Evolutionary conservation across 192 early-diverging fungal species (phyloP).

Genomic region (Spizellomyces sp.): DNA sequence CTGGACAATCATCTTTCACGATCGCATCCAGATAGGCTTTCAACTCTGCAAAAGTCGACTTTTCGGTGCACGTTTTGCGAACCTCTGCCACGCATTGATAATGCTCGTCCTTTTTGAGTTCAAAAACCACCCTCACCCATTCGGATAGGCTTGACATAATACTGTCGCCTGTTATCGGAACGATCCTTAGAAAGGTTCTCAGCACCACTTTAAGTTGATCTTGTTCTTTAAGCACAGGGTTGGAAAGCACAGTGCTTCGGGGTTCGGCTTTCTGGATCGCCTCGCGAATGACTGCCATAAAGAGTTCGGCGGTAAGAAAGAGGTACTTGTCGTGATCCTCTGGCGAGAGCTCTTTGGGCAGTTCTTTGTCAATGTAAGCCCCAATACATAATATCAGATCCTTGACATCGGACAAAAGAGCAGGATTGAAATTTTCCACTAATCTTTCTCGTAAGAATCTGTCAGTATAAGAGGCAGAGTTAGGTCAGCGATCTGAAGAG

Average conservation of each 20-base stretch:
- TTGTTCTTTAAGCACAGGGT: constrained; percentile 32
- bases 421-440: not conserved
- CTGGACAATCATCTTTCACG: constrained; percentile 16
- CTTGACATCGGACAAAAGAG: constrained; percentile 18
- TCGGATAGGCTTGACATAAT: constrained; percentile 15
- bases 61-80: constrained; percentile 25
- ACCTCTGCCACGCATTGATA: constrained; percentile 2
- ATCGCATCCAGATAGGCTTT: constrained; percentile 27
- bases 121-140: constrained; percentile 44
- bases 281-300: constrained; percentile 31
- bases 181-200: constrained; percentile 4
- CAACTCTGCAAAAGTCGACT: constrained; percentile 23
- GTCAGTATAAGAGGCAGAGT: not conserved
- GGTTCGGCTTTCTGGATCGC: constrained; percentile 35
- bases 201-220: constrained; percentile 25
- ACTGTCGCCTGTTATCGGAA: constrained; percentile 13
- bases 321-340: constrained; percentile 31
- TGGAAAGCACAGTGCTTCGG: constrained; percentile 19
- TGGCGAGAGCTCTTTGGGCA: constrained; percentile 11
- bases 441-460: constrained; percentile 24
- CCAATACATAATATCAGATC: constrained; percentile 32
- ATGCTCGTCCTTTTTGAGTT: constrained; percentile 35
- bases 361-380: constrained; percentile 32
- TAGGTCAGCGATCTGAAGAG: no score
- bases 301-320: constrained; percentile 28